Conservation (phyloP, 208 protist genomes). For the Kentomonas sorsogonicus region DNA sequence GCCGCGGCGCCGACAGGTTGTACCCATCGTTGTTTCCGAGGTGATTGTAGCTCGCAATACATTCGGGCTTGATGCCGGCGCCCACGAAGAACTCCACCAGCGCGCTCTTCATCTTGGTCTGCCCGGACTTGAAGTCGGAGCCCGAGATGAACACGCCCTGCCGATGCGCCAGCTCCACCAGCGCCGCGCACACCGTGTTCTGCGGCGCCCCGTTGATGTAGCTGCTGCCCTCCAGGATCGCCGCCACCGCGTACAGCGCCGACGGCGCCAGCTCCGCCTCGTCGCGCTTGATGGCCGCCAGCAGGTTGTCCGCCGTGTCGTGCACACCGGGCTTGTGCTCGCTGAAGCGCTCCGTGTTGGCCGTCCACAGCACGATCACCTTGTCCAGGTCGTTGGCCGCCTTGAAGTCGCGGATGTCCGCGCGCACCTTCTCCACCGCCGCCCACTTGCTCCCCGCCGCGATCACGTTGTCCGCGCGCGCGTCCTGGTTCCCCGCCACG, state of each 20-base stretch:
- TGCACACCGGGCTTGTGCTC: constrained; percentile 90
- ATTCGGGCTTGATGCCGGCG: constrained; percentile 87
- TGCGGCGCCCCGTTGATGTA: constrained; percentile 99
- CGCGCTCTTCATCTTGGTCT: constrained; percentile 99
- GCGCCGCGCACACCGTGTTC: constrained; percentile 97
- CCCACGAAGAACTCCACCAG: constrained; percentile 97
- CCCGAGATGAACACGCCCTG: constrained; percentile 93
- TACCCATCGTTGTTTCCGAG: constrained; percentile 99
- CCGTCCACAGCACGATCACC: constrained; percentile 98
- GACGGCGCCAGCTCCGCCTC: constrained; percentile 94
- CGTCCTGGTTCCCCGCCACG: constrained; percentile 97
- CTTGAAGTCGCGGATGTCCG: constrained; percentile 93
- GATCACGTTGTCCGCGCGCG: constrained; percentile 96
- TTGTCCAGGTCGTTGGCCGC: constrained; percentile 90
- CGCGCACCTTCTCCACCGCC: constrained; percentile 91
- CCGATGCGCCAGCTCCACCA: constrained; percentile 90
- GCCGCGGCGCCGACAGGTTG: constrained; percentile 94
- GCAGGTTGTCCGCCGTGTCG: constrained; percentile 94
- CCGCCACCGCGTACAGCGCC: constrained; percentile 94
- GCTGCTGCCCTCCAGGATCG: constrained; percentile 94
- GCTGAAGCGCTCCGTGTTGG: constrained; percentile 98
- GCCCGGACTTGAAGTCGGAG: constrained; percentile 99
- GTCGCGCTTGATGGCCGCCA: constrained; percentile 82
- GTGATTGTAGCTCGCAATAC: constrained; percentile 91
- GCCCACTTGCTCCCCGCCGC: constrained; percentile 83